phyloP scores from a whole-genome alignment of 352 stramenopile species.

The Phytophthora foliorum region DNA sequence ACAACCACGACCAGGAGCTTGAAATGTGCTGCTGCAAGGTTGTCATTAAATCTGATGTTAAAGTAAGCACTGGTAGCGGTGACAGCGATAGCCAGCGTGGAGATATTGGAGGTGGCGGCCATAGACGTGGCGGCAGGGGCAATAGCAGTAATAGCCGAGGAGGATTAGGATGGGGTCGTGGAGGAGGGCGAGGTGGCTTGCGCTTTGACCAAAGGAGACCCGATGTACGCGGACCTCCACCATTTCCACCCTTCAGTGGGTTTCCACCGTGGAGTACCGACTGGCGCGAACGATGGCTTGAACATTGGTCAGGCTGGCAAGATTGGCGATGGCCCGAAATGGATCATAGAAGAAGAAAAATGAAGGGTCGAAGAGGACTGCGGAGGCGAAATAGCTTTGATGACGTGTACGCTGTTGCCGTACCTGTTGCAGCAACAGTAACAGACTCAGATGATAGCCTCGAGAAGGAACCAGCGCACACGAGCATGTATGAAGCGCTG shows the following conservation, averaged over 20 bases:
- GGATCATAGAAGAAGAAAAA: constrained; percentile 16
- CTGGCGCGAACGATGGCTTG: constrained; percentile 31
- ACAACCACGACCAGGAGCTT: constrained; percentile 32
- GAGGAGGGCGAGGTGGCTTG: constrained; percentile 24
- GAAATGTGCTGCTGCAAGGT: constrained; percentile 56
- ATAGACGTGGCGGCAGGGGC: constrained; percentile 20
- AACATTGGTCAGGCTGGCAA: constrained; percentile 27
- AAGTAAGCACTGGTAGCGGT: constrained; percentile 2
- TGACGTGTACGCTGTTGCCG: constrained; percentile 39
- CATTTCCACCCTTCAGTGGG: constrained; percentile 21
- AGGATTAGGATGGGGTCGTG: constrained; percentile 26
- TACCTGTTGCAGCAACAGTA: constrained; percentile 30
- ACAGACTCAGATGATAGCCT: constrained; percentile 22
- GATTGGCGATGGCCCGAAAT: constrained; percentile 26
- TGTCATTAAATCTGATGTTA: constrained; percentile 31
- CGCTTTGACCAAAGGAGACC: constrained; percentile 24
- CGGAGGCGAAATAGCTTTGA: constrained; percentile 68
- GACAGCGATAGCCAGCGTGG: constrained; percentile 9
- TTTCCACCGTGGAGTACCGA: constrained; percentile 26
- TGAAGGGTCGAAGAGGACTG: constrained; percentile 20
- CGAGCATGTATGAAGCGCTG: constrained; percentile 55
- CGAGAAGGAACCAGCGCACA: constrained; percentile 52
- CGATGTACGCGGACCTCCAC: constrained; percentile 14
- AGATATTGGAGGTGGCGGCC: constrained; percentile 6
- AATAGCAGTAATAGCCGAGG: constrained; percentile 14